A percentile compares a stretch with the other conserved stretches of the same genome.
Evolutionary conservation across 805 yeast species (phyloP).

Genomic region (Pichia phayaonensis): DNA sequence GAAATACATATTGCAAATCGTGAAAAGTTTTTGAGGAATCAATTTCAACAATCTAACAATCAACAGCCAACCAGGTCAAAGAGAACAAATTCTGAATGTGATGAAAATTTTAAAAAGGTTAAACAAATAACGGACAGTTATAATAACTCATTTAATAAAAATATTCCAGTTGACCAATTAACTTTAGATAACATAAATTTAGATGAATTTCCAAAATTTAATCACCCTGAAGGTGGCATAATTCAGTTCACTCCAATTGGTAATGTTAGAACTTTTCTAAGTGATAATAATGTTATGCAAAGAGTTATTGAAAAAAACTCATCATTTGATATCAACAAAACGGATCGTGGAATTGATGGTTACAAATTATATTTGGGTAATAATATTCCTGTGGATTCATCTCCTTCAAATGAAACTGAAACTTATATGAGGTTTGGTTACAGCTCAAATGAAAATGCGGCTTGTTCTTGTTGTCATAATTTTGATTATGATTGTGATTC

Average conservation of each 20-base stretch:
- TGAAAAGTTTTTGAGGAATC: slow-evolving; percentile 11
- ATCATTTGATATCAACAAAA: slow-evolving; percentile 27
- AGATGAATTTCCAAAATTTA: slow-evolving; percentile 47
- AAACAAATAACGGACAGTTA: slow-evolving; percentile 17
- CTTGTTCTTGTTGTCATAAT: slow-evolving; percentile 8
- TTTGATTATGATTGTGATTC: slow-evolving; percentile 21
- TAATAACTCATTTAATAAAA: slow-evolving; percentile 20
- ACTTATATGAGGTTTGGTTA: slow-evolving; percentile 29
- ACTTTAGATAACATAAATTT: slow-evolving; percentile 25
- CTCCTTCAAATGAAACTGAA: slow-evolving; percentile 29
- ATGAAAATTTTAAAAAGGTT: slow-evolving; percentile 25
- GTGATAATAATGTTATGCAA: slow-evolving; percentile 37
- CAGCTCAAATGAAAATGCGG: slow-evolving; percentile 11
- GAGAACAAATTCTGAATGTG: slow-evolving; percentile 31
- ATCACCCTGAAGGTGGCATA: slow-evolving; percentile 56
- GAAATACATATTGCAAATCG: slow-evolving; percentile 12
- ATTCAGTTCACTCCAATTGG: slow-evolving; percentile 60
- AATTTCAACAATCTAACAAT: slow-evolving; percentile 2
- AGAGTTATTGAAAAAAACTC: slow-evolving; percentile 42
- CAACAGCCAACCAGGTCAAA: slow-evolving; percentile 19
- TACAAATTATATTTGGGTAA: slow-evolving; percentile 26
- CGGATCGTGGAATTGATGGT: slow-evolving; percentile 31
- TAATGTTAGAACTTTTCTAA: slow-evolving; percentile 38
- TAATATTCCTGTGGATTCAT: slow-evolving; percentile 15
- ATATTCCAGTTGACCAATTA: slow-evolving; percentile 11